A percentile compares a stretch with the other conserved stretches of the same genome.
These are phyloP conservation scores for Cercophora samala DNA, from an alignment of 495 filamentous ascomycete genomes.

Conservation along the genomic window DNA sequence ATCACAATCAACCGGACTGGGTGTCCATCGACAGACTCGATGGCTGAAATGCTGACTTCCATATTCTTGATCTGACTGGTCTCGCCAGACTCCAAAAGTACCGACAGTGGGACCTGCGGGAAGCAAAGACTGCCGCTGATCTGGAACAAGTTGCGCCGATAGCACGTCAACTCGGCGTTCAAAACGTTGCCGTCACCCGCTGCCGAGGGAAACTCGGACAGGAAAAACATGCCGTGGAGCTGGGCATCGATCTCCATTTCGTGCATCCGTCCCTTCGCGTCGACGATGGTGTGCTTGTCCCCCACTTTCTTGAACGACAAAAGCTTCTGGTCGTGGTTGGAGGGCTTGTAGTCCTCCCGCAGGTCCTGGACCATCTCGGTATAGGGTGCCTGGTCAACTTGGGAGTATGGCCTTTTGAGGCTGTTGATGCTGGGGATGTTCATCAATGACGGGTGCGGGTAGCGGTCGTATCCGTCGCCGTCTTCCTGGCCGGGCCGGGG, in stretches of 20 bases:
- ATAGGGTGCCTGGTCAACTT: slow-evolving; percentile 46
- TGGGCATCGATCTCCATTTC: slow-evolving; percentile 69
- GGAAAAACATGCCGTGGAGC: slow-evolving; percentile 94
- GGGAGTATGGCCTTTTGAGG: slow-evolving; percentile 51
- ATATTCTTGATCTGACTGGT: slow-evolving; percentile 74
- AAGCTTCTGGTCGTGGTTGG: slow-evolving; percentile 56
- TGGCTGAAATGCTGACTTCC: slow-evolving; percentile 83
- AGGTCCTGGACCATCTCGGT: slow-evolving; percentile 54
- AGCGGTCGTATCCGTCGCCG: slow-evolving; percentile 45
- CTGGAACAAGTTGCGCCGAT: slow-evolving; percentile 88
- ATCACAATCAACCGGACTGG: slow-evolving; percentile 89
- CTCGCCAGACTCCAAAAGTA: slow-evolving; percentile 74
- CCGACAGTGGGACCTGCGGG: slow-evolving; percentile 69
- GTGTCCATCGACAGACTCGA: slow-evolving; percentile 83
- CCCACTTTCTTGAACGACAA: slow-evolving; percentile 52
- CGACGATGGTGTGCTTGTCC: slow-evolving; percentile 56
- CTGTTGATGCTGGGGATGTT: slow-evolving; percentile 53
- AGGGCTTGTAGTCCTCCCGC: slow-evolving; percentile 53
- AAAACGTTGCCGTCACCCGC: slow-evolving; percentile 60
- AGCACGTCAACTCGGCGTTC: slow-evolving; percentile 84
- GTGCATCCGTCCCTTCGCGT: slow-evolving; percentile 53
- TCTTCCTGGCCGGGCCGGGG: slow-evolving; percentile 47
- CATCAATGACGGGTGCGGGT: slow-evolving; percentile 45
- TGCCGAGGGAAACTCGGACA: slow-evolving; percentile 78
- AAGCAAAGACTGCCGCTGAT: slow-evolving; percentile 83